Base-by-base conservation (phyloP, 768 basidiomycete species). In the Leccinellum albellum region DNA sequence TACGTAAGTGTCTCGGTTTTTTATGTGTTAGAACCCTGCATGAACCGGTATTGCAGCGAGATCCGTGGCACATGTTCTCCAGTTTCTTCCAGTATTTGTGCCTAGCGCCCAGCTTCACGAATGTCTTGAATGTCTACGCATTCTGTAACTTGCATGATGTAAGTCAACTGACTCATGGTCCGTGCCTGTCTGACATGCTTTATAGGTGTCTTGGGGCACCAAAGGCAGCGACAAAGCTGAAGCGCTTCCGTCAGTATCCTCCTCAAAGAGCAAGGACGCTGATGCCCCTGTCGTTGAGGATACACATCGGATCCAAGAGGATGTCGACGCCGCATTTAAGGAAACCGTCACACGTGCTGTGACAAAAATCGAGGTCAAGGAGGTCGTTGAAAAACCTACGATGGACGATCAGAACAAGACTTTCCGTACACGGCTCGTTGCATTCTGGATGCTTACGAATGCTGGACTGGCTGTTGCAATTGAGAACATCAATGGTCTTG, bases 31-130 rank as follows among this genome's bases (percentile, higher is more conserved):
- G 5, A 55, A 29, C 26, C 23, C 58, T 53, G 14, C 21, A 15
- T 48, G 56, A 52, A 68, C 24, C 32, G 53, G 24, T 21, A n/a
- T 50, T 58, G 29, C 59, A 94, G 89, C 86, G 91, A 60, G 95
- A 98, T 73, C 95, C 95, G 5, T 98, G 95, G 95, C 95, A 98
- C 74, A 89, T 98, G 86, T 87, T 95, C 74, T 91, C 91, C 24
- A 94, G 91, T 64, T 94, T 97, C 80, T 76, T 88, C 64, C 95
- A 95, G 70, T 96, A 95, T 69, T 76, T 96, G 50, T 87, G 86
- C 66, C 73, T 98, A 56, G 96, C 96, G 12, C 91, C 92, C 1
- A 91, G 89, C 64, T 96, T 96, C 76, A 94, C 88, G 33, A 98
- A 97, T 70, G 88, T 98, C 46, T 82, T 96, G 64, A 96, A 96